Percentiles rank a stretch among this genome's conserved stretches.
These are phyloP conservation scores for Verbascum thapsus DNA, from an alignment of 257 asterid genomes.

Conservation along the genomic window DNA sequence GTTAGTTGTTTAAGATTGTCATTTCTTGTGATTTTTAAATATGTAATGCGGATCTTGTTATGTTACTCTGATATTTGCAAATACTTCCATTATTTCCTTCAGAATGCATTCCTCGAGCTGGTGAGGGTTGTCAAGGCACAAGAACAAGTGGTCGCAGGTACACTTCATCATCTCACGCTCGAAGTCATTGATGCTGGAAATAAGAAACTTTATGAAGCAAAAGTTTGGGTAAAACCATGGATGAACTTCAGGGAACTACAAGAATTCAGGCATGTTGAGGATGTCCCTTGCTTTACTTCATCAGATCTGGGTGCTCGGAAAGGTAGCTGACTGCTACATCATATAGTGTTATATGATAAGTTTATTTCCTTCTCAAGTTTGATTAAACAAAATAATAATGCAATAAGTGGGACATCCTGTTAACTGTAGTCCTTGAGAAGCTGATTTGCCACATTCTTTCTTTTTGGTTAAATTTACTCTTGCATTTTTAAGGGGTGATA, in stretches of 20 bases:
- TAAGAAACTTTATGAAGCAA: conserved; percentile 76
- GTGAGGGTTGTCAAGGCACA: conserved; percentile 76
- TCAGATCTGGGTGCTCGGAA: conserved; percentile 76
- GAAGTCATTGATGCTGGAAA: conserved; percentile 81
- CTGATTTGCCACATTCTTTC: neutral
- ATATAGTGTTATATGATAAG: neutral
- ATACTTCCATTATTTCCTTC: conserved; percentile 14
- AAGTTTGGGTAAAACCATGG: conserved; percentile 97
- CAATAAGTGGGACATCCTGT: neutral
- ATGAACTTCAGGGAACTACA: conserved; percentile 77
- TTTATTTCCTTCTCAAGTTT: neutral
- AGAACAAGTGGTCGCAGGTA: conserved; percentile 84
- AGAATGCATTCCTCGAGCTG: conserved; percentile 75
- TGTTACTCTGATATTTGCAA: neutral
- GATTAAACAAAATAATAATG: neutral
- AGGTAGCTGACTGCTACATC: conserved; percentile 40
- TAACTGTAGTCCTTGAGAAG: neutral
- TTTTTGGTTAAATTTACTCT: neutral
- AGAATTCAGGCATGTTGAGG: conserved; percentile 70
- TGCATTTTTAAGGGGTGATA: neutral
- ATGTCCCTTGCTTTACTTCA: conserved; percentile 57
- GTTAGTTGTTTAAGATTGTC: too few species aligned
- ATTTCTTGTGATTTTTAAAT: too few species aligned
- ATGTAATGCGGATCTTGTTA: neutral
- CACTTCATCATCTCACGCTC: conserved; percentile 73